These are phyloP conservation scores for Cairneyella variabilis DNA, from an alignment of 495 filamentous ascomycete species.

Conservation along the genomic window DNA sequence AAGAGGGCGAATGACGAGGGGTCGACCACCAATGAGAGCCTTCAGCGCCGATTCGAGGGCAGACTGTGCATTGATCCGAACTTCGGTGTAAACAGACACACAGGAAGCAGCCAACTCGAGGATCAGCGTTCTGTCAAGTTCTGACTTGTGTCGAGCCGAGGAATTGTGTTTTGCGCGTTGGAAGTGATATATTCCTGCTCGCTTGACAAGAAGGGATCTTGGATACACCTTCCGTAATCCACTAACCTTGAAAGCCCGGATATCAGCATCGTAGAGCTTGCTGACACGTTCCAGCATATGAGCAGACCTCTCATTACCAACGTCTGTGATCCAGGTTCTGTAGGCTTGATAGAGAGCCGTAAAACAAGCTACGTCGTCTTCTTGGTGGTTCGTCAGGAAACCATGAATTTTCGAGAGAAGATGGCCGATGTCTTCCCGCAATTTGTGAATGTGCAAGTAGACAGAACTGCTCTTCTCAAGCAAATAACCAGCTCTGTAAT, in stretches of 20 bases:
- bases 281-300: slow-evolving; percentile 87
- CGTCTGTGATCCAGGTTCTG: slow-evolving; percentile 94
- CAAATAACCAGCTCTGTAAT: slow-evolving; percentile 82
- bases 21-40: slow-evolving; percentile 77
- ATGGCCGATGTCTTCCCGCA: slow-evolving; percentile 75
- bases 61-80: slow-evolving; percentile 85
- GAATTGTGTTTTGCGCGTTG: slow-evolving; percentile 92
- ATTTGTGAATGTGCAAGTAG: slow-evolving; percentile 71
- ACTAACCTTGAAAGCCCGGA: slow-evolving; percentile 88
- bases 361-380: slow-evolving; percentile 95
- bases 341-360: slow-evolving; percentile 89
- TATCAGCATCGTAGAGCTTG: slow-evolving; percentile 77
- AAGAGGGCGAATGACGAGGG: slow-evolving; percentile 83
- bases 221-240: slow-evolving; percentile 92
- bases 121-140: slow-evolving; percentile 77
- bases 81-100: slow-evolving; percentile 93
- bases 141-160: slow-evolving; percentile 75
- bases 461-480: slow-evolving; percentile 56
- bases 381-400: slow-evolving; percentile 78
- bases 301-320: slow-evolving; percentile 92
- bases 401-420: slow-evolving; percentile 77
- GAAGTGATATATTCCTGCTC: slow-evolving; percentile 91
- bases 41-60: slow-evolving; percentile 94
- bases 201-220: slow-evolving; percentile 77
- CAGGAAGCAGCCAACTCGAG: slow-evolving; percentile 87